Conservation (phyloP, 805 yeast species). For the Candida insectalens region DNA sequence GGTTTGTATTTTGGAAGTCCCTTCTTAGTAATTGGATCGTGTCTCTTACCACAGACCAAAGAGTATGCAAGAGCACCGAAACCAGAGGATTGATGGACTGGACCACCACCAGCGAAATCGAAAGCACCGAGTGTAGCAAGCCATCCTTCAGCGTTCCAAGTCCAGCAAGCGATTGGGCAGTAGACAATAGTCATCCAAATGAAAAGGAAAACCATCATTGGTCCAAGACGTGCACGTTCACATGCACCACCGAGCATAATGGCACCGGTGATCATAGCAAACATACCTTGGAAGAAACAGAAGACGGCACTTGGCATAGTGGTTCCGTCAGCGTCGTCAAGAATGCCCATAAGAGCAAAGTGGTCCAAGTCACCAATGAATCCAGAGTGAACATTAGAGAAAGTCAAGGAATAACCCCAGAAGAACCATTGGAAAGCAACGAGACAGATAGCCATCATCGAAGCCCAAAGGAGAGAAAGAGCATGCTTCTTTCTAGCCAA, state of each 20-base stretch:
- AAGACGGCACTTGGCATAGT: slow-evolving; percentile 85
- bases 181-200: slow-evolving; percentile 93
- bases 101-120: slow-evolving; percentile 98
- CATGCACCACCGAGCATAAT: slow-evolving; percentile 97
- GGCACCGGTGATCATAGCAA: slow-evolving; percentile 87
- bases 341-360: slow-evolving; percentile 75
- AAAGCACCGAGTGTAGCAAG: slow-evolving; percentile 69
- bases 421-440: slow-evolving; percentile 94
- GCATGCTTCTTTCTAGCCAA: slow-evolving; percentile 93
- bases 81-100: slow-evolving; percentile 93
- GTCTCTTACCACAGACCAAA: slow-evolving; percentile 83
- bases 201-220: slow-evolving; percentile 92
- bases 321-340: slow-evolving; percentile 59
- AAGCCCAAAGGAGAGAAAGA: slow-evolving; percentile 88
- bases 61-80: slow-evolving; percentile 94
- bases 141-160: slow-evolving; percentile 96
- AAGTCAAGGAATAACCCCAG: slow-evolving; percentile 93
- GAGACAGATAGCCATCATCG: slow-evolving; percentile 78
- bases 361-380: slow-evolving; percentile 77
- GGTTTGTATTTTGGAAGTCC: slow-evolving; percentile 87
- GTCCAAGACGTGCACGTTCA: slow-evolving; percentile 92
- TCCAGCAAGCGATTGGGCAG: slow-evolving; percentile 95
- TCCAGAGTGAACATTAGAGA: slow-evolving; percentile 36
- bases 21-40: slow-evolving; percentile 60
- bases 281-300: slow-evolving; percentile 93